A percentile compares a stretch with the other conserved stretches of the same genome.
Conservation (phyloP, 768 basidiomycete species). For the Lentinula sp. region DNA sequence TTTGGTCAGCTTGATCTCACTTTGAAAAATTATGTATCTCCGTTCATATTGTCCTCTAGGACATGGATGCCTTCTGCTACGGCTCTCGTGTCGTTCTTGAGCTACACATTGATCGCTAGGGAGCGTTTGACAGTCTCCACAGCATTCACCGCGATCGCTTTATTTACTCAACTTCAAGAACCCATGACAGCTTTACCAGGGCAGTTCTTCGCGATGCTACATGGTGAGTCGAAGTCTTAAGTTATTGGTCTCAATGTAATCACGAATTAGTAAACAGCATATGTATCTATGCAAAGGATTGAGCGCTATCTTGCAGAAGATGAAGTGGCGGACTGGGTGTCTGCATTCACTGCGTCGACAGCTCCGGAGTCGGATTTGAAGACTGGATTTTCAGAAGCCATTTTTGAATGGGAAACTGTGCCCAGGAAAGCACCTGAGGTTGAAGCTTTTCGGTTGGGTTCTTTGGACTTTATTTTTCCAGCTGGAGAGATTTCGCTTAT, state of each 20-base stretch:
- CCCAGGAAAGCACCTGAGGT: slow-evolving; percentile 18
- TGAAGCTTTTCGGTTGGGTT: slow-evolving; percentile 48
- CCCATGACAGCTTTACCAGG: slow-evolving; percentile 61
- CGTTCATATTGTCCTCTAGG: slow-evolving; percentile 28
- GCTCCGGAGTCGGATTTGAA: slow-evolving; percentile 14
- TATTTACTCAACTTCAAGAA: slow-evolving; percentile 67
- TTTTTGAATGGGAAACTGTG: slow-evolving; percentile 50
- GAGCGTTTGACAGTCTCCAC: slow-evolving; percentile 68
- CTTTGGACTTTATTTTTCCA: slow-evolving; percentile 55
- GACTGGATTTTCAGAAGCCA: slow-evolving; percentile 49
- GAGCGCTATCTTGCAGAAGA: slow-evolving; percentile 65
- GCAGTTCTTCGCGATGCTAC: slow-evolving; percentile 58
- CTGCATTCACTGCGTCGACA: slow-evolving; percentile 41
- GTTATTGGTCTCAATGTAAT: slow-evolving; percentile 4
- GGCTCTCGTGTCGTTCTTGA: slow-evolving; percentile 55
- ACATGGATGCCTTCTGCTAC: slow-evolving; percentile 71
- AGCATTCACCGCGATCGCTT: slow-evolving; percentile 74
- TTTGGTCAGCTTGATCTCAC: slow-evolving; percentile 39
- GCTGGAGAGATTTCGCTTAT: slow-evolving; percentile 50
- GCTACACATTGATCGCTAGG: slow-evolving; percentile 61
- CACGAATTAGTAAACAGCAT: slow-evolving; percentile 30
- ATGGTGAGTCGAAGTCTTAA: slow-evolving; percentile 32
- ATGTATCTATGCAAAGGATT: slow-evolving; percentile 79
- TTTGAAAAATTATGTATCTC: neutral
- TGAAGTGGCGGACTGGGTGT: slow-evolving; percentile 78